Percentiles rank a stretch among this genome's conserved stretches.
Evolutionary conservation across 2,329 filamentous ascomycete genomes (phyloP).

Genomic region (Phialemoniopsis sp.): DNA sequence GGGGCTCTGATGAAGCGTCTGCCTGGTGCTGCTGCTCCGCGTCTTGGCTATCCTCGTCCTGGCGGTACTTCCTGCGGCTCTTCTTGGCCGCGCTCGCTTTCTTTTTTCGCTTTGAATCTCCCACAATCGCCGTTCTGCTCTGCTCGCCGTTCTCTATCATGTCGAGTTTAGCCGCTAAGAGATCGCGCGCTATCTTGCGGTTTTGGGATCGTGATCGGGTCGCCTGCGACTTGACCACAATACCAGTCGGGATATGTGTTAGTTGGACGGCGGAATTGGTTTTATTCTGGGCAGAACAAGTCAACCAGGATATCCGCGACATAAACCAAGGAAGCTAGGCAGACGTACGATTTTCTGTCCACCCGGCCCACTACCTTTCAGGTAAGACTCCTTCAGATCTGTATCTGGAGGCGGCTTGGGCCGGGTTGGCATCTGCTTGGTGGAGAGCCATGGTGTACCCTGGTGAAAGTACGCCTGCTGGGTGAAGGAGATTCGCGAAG

Average conservation of each 20-base stretch:
- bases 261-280: slow-evolving; percentile 93
- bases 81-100: slow-evolving; percentile 80
- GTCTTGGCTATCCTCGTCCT: slow-evolving; percentile 46
- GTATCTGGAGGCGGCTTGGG: slow-evolving; percentile 67
- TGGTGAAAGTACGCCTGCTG: too few relatives aligned
- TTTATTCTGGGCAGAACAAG: slow-evolving; percentile 72
- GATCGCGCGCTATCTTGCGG: slow-evolving; percentile 73
- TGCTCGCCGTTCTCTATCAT: slow-evolving; percentile 66
- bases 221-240: slow-evolving; percentile 91
- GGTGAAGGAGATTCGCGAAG: too few relatives aligned
- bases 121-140: slow-evolving; percentile 63
- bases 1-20: too few relatives aligned
- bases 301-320: slow-evolving; percentile 3
- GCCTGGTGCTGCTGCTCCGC: background rate
- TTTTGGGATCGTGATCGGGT: slow-evolving; percentile 87
- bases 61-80: slow-evolving; percentile 72
- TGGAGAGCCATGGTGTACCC: slow-evolving; percentile 6
- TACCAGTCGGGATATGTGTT: slow-evolving; percentile 82
- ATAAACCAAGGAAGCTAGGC: slow-evolving; percentile 1
- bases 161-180: slow-evolving; percentile 74
- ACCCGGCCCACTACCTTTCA: slow-evolving; percentile 88
- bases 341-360: slow-evolving; percentile 83
- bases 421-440: slow-evolving; percentile 70
- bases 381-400: slow-evolving; percentile 79
- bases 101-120: slow-evolving; percentile 59